These are phyloP conservation scores for Nemania diffusa DNA, from an alignment of 2,329 filamentous ascomycete genomes.

Conservation along the genomic window DNA sequence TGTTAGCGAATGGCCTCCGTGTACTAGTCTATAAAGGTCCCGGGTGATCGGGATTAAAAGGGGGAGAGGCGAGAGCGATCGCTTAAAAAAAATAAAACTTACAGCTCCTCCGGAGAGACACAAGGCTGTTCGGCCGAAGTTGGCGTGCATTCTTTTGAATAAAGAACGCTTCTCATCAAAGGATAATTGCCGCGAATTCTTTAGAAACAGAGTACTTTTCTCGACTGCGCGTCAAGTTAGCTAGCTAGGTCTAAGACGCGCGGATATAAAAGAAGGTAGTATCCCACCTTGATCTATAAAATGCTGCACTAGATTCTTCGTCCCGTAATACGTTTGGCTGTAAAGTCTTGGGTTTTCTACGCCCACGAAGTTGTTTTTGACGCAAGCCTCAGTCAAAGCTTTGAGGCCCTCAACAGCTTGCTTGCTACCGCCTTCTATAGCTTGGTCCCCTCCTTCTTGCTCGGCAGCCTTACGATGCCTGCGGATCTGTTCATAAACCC, in stretches of 20 bases:
- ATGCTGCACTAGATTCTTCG: slow-evolving; percentile 91
- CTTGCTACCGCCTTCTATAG: slow-evolving; percentile 50
- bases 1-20: slow-evolving; percentile 3
- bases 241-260: neutral
- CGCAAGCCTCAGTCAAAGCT: slow-evolving; percentile 83
- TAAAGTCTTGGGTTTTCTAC: slow-evolving; percentile 95
- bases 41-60: neutral
- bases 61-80: neutral
- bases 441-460: slow-evolving; percentile 54
- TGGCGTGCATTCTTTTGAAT: slow-evolving; percentile 89
- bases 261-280: slow-evolving; percentile 11
- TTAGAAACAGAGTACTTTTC: slow-evolving; percentile 72
- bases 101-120: slow-evolving; percentile 89
- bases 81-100: slow-evolving; percentile 18
- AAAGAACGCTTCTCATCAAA: slow-evolving; percentile 79
- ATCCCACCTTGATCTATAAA: slow-evolving; percentile 84
- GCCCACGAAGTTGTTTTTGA: slow-evolving; percentile 97
- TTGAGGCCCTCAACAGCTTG: slow-evolving; percentile 79
- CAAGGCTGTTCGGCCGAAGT: slow-evolving; percentile 90
- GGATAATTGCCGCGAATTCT: slow-evolving; percentile 73
- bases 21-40: neutral
- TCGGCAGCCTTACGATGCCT: slow-evolving; percentile 71
- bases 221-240: slow-evolving; percentile 62
- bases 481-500: slow-evolving; percentile 80
- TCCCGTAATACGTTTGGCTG: slow-evolving; percentile 96